Evolutionary conservation across 331 rosid species (phyloP), one percentile per base, ranked within the genome.

Genomic region (Rhamnella rubrinervis): DNA sequence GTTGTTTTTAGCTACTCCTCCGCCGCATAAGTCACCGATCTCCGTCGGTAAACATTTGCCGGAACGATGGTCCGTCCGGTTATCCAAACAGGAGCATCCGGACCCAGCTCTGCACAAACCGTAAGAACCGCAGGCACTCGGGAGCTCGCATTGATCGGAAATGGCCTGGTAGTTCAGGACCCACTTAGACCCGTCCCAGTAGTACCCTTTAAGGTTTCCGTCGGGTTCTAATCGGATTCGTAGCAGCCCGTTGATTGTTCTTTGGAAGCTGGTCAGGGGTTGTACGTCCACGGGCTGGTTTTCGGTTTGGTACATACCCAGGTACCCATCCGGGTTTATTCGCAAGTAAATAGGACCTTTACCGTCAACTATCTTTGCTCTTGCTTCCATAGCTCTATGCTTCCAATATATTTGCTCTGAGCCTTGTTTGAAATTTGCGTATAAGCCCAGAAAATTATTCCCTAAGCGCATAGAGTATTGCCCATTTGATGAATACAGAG

Each of bases 291-390:
- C 85, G 3, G 93, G 92, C 20, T 88, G 25, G 31, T 59, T 63
- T 38, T 88, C 74, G 0, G 85, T 84, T 69, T 93, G 98, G 80
- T 93, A 93, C 92, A 91, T 84, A 11, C 82, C 95, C 16, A 91
- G 73, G 60, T 82, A 93, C 15, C 98, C 92, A 18, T 85, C 82
- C 0, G 86, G 15, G 76, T 78, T 77, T 14, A 93, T 80, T 50
- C 68, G 88, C 19, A 85, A 86, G 79, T 80, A 76, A 71, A 93
- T 72, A 1, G 97, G 91, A 31, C 92, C 92, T 6, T 75, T 46
- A 0, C 89, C 91, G 65, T 78, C 57, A 10, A 76, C 60, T 1
- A 93, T 65, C 7, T 49, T 25, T 2, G 95, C 89, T 39, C 75
- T 81, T 16, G 82, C 82, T 71, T 91, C 80, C 41, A 93, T 47